Conservation (phyloP, 2,329 filamentous ascomycete species). For the Fusarium sp. region DNA sequence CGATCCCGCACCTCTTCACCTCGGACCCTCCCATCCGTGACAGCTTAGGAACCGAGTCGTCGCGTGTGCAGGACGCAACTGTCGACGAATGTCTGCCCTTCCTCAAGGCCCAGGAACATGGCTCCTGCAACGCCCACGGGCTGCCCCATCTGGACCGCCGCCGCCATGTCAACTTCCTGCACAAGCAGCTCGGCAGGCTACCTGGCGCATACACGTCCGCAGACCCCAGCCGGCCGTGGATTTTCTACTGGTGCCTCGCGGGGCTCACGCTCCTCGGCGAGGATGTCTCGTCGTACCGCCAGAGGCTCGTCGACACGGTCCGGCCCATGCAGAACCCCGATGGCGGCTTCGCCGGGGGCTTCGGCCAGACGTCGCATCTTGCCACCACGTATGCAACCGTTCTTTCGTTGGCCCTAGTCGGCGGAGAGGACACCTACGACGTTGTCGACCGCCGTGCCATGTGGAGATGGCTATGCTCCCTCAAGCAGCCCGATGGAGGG, state of each 20-base stretch:
- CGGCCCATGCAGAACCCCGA: constrained; percentile 84
- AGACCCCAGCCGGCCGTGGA: constrained; percentile 93
- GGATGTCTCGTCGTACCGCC: constrained; percentile 77
- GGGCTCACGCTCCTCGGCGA: constrained; percentile 83
- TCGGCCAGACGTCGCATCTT: constrained; percentile 90
- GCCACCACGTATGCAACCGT: constrained; percentile 91
- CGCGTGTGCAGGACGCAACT: constrained; percentile 77
- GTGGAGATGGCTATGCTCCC: constrained; percentile 90
- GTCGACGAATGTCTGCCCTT: constrained; percentile 79
- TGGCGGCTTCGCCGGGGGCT: constrained; percentile 95
- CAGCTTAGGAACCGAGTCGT: constrained; percentile 76
- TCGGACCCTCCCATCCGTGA: constrained; percentile 76
- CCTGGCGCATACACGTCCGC: constrained; percentile 80
- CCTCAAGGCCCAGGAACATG: constrained; percentile 70
- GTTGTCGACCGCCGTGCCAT: constrained; percentile 86
- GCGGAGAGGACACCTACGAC: constrained; percentile 80
- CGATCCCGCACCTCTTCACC: constrained; percentile 72
- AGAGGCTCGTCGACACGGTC: constrained; percentile 82
- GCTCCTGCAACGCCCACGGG: constrained; percentile 77
- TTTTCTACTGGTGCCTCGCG: constrained; percentile 92
- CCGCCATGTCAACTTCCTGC: constrained; percentile 75
- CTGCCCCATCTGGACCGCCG: constrained; percentile 81
- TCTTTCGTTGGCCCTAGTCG: constrained; percentile 84
- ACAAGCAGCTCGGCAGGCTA: constrained; percentile 71
- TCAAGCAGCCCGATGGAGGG: constrained; percentile 92